A percentile compares a stretch with the other conserved stretches of the same genome.
Evolutionary conservation across 1,284 basidiomycete species (phyloP).

Genomic region (Naganishia sp.): DNA sequence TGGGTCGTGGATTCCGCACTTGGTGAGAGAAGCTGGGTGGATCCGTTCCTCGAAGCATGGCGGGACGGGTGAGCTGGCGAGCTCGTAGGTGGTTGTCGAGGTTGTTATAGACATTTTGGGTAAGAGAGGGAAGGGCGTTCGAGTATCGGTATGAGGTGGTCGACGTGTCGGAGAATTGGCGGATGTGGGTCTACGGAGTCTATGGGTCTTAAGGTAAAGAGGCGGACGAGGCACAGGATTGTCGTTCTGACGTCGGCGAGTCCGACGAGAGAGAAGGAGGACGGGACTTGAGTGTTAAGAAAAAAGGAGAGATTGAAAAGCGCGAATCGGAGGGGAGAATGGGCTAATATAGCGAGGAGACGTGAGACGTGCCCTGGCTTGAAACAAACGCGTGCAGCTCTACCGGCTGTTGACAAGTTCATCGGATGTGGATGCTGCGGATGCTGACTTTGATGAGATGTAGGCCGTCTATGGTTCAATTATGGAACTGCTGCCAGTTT

Average conservation of each 20-base stretch:
- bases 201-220: conserved; percentile 2
- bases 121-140: not conserved
- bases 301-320: too few relatives aligned
- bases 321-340: too few relatives aligned
- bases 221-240: conserved; percentile 1
- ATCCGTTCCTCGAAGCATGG: conserved; percentile 51
- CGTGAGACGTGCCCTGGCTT: too few relatives aligned
- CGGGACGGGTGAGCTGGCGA: conserved; percentile 13
- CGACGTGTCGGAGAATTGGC: not conserved
- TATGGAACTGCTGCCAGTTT: too few relatives aligned
- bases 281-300: too few relatives aligned
- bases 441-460: too few relatives aligned
- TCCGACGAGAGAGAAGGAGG: conserved; percentile 1
- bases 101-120: conserved; percentile 29
- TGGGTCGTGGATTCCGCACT: conserved; percentile 69
- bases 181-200: conserved; percentile 3
- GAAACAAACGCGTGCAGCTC: too few relatives aligned
- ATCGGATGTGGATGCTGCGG: too few relatives aligned
- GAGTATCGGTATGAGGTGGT: conserved; percentile 19
- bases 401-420: too few relatives aligned
- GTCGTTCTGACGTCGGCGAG: conserved; percentile 11
- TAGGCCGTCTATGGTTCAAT: too few relatives aligned
- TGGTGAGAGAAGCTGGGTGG: conserved; percentile 67
- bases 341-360: too few relatives aligned
- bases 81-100: not conserved